Evolutionary conservation across 257 asterid species (phyloP), one percentile per base, ranked within the genome.

Genomic region (Petunia secreta): DNA sequence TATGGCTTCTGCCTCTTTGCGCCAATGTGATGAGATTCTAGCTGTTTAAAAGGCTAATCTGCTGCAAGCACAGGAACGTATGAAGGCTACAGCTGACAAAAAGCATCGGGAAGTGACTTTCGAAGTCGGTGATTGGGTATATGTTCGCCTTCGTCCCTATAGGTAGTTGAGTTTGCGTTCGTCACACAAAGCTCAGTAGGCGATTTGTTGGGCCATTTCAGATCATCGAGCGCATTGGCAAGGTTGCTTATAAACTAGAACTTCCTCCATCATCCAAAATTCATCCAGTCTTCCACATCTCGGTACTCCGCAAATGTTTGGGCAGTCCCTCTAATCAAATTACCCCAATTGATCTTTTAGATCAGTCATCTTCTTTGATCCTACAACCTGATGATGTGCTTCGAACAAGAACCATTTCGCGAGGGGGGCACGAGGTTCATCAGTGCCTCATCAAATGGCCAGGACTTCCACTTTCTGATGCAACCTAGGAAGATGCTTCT

Each of bases 251-350:
- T n/a, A 48, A 75, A 16, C 5, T 75, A 1, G 8, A 48, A 2
- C 79, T 75, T 15, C n/a, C n/a, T n/a, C n/a, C 11, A 3, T 4
- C 13, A 6, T n/a, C 63, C 5, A 48, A n/a, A 8, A 16, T 75
- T 1, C 79, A 75, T 34, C 63, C 79, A 1, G 44, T 75, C 1
- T 48, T 75, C 40, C 79, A 75, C 11, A n/a, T n/a, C 37, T 50
- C 64, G 1, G 6, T 75, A 0, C 63, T 75, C 2, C 36, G 39
- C 1, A 16, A 5, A 16, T 62, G 36, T 5, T 46, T 14, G 5
- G 65, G 65, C 16, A 14, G 6, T 46, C 52, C 52, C 5, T 46
- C 6, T 46, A 8, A 59, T 16, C 65, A 1, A 13, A 14, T 34
- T 6, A 59, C 36, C 65, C 36, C 37, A 59, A 14, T 34, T 1